Base-by-base conservation (phyloP, 2,329 filamentous ascomycete species). In the Fusarium sp. region DNA sequence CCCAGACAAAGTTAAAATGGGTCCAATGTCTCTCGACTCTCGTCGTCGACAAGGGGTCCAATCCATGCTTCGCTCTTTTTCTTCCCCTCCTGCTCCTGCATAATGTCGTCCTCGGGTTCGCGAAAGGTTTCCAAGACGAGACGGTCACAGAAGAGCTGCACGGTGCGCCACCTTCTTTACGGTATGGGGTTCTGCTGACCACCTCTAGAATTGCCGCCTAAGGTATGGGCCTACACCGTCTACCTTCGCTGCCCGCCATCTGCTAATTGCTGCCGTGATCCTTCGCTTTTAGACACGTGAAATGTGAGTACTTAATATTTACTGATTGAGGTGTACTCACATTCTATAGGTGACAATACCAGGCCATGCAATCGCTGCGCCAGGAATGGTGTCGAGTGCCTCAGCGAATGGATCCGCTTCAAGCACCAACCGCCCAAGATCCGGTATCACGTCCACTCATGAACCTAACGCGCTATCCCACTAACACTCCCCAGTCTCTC, bases 391-490 rank as follows among this genome's bases (percentile, higher is more conserved):
- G 57, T 43, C 18, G 57, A 60, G 37, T 60, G 57, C 3, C 31
- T 60, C 22, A 60, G 57, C 18, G 57, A 60, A 60, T 60, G 35
- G 57, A 60, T 60, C 11, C 35, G 57, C 5, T 60, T 60, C 22
- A 60, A 60, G 2, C 37, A 60, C 37, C 57, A 60, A 2, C 57
- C 57, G 11, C 57, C 57, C 27, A 60, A 60, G 39, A 60, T 60
- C 6, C 57, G 37, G 57, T 43, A 60, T 31, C 22, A 8, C 16
- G 6, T 8, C 16, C 1, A 4, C 18, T 27, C 2, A 37, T 3
- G 4, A 18, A 2, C 14, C 16, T 24, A 10, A 6, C 22, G 7
- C 1, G 2, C 8, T 39, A 6, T 22, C 8, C 54, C 3, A 5
- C 29, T 39, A 11, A 39, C 20, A 27, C 29, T 6, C 4, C 18